Evolutionary conservation across 305 asterid species (phyloP).

Genomic region (Plantago coronopus): DNA sequence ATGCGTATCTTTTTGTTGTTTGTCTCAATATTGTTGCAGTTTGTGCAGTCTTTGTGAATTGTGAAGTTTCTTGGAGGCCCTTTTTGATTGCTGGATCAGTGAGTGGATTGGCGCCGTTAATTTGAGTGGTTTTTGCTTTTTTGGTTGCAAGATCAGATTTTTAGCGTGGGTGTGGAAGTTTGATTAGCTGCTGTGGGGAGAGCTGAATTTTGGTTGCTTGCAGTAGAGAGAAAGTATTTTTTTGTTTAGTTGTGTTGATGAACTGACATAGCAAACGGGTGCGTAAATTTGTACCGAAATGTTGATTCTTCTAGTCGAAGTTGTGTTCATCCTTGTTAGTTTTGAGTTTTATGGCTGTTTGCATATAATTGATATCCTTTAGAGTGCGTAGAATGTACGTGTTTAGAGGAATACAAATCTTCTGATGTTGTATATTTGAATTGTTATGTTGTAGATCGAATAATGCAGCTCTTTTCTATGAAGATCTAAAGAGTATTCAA

Average conservation of each 20-base stretch:
- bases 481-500: too few species aligned
- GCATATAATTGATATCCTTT: too few species aligned
- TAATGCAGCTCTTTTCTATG: too few species aligned
- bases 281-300: background rate
- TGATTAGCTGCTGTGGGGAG: too few species aligned
- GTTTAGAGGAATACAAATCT: too few species aligned
- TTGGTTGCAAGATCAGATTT: background rate
- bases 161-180: background rate
- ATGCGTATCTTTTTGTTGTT: background rate
- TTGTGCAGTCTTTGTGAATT: background rate
- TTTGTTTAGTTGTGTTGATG: background rate
- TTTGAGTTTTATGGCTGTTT: too few species aligned
- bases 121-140: constrained; percentile 9
- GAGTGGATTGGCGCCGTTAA: constrained; percentile 10
- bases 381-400: too few species aligned
- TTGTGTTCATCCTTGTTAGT: background rate
- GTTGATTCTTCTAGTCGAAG: background rate
- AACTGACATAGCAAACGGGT: background rate
- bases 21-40: background rate
- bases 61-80: constrained; percentile 21
- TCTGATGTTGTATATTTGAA: too few species aligned
- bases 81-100: constrained; percentile 6
- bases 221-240: background rate
- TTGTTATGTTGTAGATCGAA: too few species aligned
- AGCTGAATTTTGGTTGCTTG: background rate